A percentile compares a stretch with the other conserved stretches of the same genome.
Conservation (phyloP, 2,329 filamentous ascomycete genomes). For the Scedosporium aurantiacum region DNA sequence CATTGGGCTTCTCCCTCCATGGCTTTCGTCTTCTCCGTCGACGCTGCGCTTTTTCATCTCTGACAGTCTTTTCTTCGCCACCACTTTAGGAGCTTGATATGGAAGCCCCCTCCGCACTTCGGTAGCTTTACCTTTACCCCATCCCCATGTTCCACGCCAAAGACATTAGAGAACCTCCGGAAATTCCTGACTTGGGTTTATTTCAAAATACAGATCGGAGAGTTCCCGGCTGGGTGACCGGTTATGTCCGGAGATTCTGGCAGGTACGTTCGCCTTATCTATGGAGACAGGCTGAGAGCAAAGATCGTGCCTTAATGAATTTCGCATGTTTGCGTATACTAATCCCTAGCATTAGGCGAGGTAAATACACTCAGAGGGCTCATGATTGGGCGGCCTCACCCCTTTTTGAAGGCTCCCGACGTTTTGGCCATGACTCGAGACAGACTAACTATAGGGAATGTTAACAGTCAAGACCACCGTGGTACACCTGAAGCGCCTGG, state of each 20-base stretch:
- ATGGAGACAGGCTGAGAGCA: neutral
- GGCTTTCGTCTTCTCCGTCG: neutral
- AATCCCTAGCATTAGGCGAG: neutral
- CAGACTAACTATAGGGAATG: neutral
- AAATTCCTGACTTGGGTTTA: constrained; percentile 6
- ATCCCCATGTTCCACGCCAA: constrained; percentile 1
- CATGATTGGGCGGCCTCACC: too few relatives aligned
- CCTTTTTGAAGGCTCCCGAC: neutral
- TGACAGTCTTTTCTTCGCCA: neutral
- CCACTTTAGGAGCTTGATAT: constrained; percentile 66
- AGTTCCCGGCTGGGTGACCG: constrained; percentile 80
- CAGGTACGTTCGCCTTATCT: constrained; percentile 54
- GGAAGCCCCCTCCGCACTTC: constrained; percentile 94
- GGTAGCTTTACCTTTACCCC: constrained; percentile 41
- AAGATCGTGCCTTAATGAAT: neutral
- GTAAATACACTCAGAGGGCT: neutral
- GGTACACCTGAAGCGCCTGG: constrained; percentile 82
- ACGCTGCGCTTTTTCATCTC: neutral
- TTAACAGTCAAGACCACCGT: constrained; percentile 77
- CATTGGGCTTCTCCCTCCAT: neutral
- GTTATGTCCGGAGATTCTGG: constrained; percentile 95
- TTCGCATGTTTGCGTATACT: neutral
- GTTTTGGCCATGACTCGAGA: neutral
- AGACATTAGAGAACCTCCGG: constrained; percentile 4
- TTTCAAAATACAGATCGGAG: constrained; percentile 52